Evolutionary conservation across 2,329 filamentous ascomycete species (phyloP).

Genomic region (Penicillium sp.): DNA sequence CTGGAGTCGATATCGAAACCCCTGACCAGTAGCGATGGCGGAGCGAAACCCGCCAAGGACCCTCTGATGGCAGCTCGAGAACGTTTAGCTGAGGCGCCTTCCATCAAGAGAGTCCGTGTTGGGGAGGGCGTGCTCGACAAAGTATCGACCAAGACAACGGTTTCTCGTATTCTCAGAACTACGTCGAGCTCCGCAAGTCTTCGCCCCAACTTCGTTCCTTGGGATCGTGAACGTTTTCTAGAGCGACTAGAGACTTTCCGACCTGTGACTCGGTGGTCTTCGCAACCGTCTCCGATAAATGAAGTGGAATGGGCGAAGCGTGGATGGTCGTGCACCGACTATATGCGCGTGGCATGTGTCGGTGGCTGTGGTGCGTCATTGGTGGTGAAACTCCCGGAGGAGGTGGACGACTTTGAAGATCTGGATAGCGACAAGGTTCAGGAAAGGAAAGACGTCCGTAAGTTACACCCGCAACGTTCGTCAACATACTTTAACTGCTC

Average conservation of each 20-base stretch:
- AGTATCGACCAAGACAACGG: constrained; percentile 15
- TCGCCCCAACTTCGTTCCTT: constrained; percentile 74
- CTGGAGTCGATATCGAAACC: constrained; percentile 42
- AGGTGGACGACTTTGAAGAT: constrained; percentile 54
- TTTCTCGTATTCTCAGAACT: constrained; percentile 20
- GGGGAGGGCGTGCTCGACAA: constrained; percentile 19
- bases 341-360: constrained; percentile 76
- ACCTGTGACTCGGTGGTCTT: constrained; percentile 88
- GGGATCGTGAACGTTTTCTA: constrained; percentile 78
- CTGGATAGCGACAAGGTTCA: constrained; percentile 40
- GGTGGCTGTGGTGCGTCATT: constrained; percentile 80
- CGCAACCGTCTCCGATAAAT: constrained; percentile 78
- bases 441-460: constrained; percentile 41
- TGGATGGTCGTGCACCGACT: constrained; percentile 81
- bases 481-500: not conserved
- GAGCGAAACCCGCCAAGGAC: constrained; percentile 19
- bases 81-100: constrained; percentile 21
- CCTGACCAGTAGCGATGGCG: constrained; percentile 16
- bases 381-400: constrained; percentile 70
- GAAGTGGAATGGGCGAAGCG: constrained; percentile 94
- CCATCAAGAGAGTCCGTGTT: constrained; percentile 34
- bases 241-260: constrained; percentile 80
- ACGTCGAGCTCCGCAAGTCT: constrained; percentile 30
- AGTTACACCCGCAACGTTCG: constrained; percentile 18
- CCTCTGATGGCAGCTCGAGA: constrained; percentile 22